Evolutionary conservation across 352 stramenopile genomes (phyloP).

Genomic region (Peronospora farinosa): DNA sequence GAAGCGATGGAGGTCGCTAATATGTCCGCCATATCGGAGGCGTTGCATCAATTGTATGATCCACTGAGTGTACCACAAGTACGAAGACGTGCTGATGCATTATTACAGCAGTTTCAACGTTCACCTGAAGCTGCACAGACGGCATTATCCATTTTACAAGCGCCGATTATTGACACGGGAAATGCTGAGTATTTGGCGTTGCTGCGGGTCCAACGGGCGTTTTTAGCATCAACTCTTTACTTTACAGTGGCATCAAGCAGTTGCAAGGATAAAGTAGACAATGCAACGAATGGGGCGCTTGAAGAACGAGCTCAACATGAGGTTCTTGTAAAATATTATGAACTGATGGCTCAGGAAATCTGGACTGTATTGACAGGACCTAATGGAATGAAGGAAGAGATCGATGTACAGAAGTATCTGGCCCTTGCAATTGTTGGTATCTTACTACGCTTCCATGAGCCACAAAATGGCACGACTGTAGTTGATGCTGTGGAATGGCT

Average conservation of each 20-base stretch:
- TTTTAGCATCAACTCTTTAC: conserved; percentile 70
- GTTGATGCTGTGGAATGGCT: conserved; percentile 70
- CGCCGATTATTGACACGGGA: conserved; percentile 37
- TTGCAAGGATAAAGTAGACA: conserved; percentile 68
- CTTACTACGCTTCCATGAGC: conserved; percentile 67
- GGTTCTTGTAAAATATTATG: conserved; percentile 53
- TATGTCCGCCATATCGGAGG: conserved; percentile 39
- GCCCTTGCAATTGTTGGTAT: conserved; percentile 74
- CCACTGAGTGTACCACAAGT: conserved; percentile 58
- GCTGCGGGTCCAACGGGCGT: conserved; percentile 49
- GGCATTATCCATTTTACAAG: conserved; percentile 48
- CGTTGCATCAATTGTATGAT: conserved; percentile 70
- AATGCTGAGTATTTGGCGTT: conserved; percentile 27
- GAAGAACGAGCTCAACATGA: conserved; percentile 51
- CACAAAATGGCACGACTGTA: conserved; percentile 43
- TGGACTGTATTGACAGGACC: conserved; percentile 71
- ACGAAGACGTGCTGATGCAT: conserved; percentile 61
- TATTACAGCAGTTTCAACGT: conserved; percentile 70
- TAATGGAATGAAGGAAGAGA: conserved; percentile 44
- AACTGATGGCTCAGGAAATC: conserved; percentile 54
- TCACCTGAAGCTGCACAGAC: conserved; percentile 56
- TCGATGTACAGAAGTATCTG: conserved; percentile 61
- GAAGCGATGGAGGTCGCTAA: conserved; percentile 40
- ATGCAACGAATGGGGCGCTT: conserved; percentile 41
- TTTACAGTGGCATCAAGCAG: conserved; percentile 56